Evolutionary conservation across 768 basidiomycete genomes (phyloP).

Genomic region (Pleurotus citrinopileatus): DNA sequence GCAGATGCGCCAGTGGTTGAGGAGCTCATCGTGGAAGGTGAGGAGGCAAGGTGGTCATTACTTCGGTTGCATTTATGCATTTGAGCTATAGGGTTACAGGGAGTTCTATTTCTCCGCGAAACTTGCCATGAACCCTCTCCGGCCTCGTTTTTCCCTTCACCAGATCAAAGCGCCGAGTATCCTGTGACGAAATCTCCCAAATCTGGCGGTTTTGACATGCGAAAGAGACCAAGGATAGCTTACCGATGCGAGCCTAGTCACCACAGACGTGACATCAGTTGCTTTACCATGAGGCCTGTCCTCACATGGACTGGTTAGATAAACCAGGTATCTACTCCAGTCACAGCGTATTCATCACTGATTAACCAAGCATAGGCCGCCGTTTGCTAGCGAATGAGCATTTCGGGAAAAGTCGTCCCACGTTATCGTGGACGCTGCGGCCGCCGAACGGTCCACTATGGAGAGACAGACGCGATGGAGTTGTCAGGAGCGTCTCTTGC

Average conservation of each 20-base stretch:
- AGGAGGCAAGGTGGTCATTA: not conserved
- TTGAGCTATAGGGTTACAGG: not conserved
- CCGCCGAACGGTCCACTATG: not conserved
- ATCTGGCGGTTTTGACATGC: too few species aligned
- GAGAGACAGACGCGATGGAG: not conserved
- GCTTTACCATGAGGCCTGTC: not conserved
- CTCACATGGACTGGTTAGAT: not conserved
- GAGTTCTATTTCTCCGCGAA: not conserved
- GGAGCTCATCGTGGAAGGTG: conserved; percentile 11
- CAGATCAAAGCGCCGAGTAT: not conserved
- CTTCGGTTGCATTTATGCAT: not conserved
- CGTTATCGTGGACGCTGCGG: not conserved
- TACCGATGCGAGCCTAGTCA: not conserved
- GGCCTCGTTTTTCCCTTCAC: not conserved
- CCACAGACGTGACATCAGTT: not conserved
- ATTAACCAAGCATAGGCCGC: not conserved
- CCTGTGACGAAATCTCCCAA: not conserved
- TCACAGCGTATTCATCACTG: not conserved
- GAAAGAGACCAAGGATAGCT: too few species aligned
- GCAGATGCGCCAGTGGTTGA: conserved; percentile 36
- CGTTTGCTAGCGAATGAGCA: not conserved
- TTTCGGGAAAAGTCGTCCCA: not conserved
- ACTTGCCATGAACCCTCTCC: not conserved
- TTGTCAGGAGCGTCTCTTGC: not conserved
- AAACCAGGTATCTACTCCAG: not conserved